Conservation (phyloP, 345 rosid genomes). For the Viola odorata region DNA sequence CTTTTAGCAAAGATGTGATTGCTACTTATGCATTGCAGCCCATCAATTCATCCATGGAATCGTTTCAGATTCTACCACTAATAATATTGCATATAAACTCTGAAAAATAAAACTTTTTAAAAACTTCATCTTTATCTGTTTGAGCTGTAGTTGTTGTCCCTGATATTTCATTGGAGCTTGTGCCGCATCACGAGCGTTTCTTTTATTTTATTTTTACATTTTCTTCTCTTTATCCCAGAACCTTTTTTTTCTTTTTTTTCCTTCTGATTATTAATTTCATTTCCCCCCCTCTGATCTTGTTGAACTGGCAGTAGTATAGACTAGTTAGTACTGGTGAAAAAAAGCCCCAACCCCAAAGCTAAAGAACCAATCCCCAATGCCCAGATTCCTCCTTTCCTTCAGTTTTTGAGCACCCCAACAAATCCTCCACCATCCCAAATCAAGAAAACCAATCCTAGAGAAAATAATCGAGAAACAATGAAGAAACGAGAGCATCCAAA, state of each 20-base stretch:
- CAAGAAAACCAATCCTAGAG: slow-evolving; percentile 9
- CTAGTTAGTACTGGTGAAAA: slow-evolving; percentile 29
- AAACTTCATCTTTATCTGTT: slow-evolving; percentile 34
- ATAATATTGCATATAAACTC: too few species aligned
- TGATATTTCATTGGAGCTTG: slow-evolving; percentile 35
- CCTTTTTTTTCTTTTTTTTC: too few species aligned
- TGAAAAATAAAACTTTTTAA: too few species aligned
- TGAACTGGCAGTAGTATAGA: slow-evolving; percentile 24
- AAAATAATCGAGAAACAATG: not conserved
- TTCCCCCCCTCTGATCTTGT: slow-evolving; percentile 9
- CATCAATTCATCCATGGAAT: too few species aligned
- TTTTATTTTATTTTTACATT: not conserved
- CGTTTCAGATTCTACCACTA: too few species aligned
- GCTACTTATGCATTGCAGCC: too few species aligned
- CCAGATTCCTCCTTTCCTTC: slow-evolving; percentile 34
- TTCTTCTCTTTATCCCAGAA: not conserved
- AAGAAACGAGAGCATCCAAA: slow-evolving; percentile 56
- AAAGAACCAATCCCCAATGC: slow-evolving; percentile 33
- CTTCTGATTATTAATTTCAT: not conserved
- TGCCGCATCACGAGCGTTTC: slow-evolving; percentile 51
- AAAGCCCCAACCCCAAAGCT: slow-evolving; percentile 22
- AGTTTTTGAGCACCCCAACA: slow-evolving; percentile 18
- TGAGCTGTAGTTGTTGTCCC: slow-evolving; percentile 29
- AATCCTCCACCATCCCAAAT: not conserved
- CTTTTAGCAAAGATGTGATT: too few species aligned